Evolutionary conservation across 495 filamentous ascomycete genomes (phyloP).

Genomic region (Aspergillus conjunctus): DNA sequence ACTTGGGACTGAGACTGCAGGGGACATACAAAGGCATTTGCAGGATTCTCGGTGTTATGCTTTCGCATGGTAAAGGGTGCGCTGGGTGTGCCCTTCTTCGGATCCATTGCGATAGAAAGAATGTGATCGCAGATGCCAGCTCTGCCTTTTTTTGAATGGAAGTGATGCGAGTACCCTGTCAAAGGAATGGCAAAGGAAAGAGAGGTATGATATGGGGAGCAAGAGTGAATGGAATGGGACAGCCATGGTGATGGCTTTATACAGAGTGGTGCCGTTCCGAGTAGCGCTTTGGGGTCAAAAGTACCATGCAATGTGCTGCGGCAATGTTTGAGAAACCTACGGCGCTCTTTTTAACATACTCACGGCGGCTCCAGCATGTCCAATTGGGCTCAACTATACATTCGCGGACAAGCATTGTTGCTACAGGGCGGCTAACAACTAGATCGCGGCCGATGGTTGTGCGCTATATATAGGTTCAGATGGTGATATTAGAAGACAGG

Average conservation of each 20-base stretch:
- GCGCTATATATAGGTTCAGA: neutral
- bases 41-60: neutral
- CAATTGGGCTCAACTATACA: neutral
- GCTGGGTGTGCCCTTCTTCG: neutral
- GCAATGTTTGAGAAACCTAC: neutral
- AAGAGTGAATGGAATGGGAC: neutral
- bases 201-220: neutral
- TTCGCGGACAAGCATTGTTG: neutral
- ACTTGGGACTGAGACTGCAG: neutral
- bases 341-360: neutral
- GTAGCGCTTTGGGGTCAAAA: neutral
- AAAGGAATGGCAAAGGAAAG: neutral
- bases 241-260: neutral
- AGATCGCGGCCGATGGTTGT: neutral
- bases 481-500: no score
- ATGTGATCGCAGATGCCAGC: neutral
- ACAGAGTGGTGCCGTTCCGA: neutral
- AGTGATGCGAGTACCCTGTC: neutral
- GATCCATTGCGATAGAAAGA: neutral
- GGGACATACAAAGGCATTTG: neutral
- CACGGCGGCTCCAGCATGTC: neutral
- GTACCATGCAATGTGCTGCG: neutral
- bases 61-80: neutral
- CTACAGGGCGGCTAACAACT: neutral
- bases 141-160: neutral